Evolutionary conservation across 495 filamentous ascomycete genomes (phyloP), one percentile per base, ranked within the genome.

Genomic region (Aspergillus campestris): DNA sequence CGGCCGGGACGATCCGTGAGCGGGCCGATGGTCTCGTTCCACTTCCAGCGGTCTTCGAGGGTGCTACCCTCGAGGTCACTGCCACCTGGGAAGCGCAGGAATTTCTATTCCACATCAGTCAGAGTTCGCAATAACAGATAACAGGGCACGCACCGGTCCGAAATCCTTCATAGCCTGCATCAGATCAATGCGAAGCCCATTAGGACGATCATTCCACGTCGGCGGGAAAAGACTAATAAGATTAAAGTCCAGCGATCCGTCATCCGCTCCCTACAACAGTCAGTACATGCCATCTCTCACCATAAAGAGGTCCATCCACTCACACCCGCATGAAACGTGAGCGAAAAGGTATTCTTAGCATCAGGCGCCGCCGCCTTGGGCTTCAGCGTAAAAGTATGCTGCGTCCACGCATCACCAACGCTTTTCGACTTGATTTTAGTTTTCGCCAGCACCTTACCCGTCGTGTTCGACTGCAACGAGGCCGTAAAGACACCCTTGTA

Each of bases 161-260:
- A 84, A 41, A 36, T 71, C 73, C 6, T 63, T 61, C 42, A 85
- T 59, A 29, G 78, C 70, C 50, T 86, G 71, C 34, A 74, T 77
- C 18, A 85, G 59, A 48, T 84, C 82, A 12, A 61, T 61, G 6
- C 80, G 64, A 59, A 84, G 58, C 1, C 82, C 83, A 54, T 86
- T 86, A n/a, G 72, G 64, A 24, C 80, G 66, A 34, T 62, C 33
- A 13, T 62, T 59, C 51, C 52, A 85, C 6, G 83, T 86, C 6
- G 80, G 80, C 0, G 81, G 82, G 60, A 85, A 87, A 18, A 87
- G 55, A 32, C 73, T 79, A 51, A 87, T 78, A 31, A 87, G 56
- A 46, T 81, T 75, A 53, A 87, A 83, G 52, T 83, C 75, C 24
- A 85, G 74, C 3, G 69, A 74, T 10, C 67, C 66, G 10, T 58